Conservation (phyloP, 2,329 filamentous ascomycete genomes). For the Pseudocercospora fijiensis region DNA sequence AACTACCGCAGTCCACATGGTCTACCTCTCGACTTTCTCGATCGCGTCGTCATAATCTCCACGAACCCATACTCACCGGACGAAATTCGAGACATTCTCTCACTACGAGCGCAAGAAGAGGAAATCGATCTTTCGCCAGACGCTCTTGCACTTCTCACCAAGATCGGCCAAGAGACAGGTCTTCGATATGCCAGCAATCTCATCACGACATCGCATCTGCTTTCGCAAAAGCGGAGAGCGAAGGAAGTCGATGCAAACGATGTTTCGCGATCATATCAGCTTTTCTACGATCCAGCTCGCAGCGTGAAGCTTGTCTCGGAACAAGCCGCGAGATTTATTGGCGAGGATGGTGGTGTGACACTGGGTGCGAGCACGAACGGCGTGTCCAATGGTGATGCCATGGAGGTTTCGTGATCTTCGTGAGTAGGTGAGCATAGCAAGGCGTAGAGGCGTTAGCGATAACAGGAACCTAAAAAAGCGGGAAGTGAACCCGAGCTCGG, state of each 20-base stretch:
- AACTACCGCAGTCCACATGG: constrained; percentile 92
- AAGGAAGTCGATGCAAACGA: constrained; percentile 83
- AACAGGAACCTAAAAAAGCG: neutral
- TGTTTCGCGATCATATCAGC: constrained; percentile 86
- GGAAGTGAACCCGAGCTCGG: constrained; percentile 12
- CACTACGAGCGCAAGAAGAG: constrained; percentile 91
- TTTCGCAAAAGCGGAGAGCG: constrained; percentile 79
- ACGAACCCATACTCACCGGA: constrained; percentile 80
- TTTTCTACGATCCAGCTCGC: constrained; percentile 87
- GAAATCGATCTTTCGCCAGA: constrained; percentile 90
- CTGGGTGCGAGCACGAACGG: constrained; percentile 54
- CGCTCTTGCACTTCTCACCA: constrained; percentile 87
- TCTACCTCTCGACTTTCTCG: constrained; percentile 90
- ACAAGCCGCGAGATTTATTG: constrained; percentile 90
- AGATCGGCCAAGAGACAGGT: constrained; percentile 90
- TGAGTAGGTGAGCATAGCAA: constrained; percentile 17
- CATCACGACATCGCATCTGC: constrained; percentile 88
- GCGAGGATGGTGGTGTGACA: constrained; percentile 76
- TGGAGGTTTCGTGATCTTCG: constrained; percentile 61
- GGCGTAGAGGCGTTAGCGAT: constrained; percentile 18
- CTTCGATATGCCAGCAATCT: constrained; percentile 96
- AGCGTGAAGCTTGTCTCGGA: constrained; percentile 89
- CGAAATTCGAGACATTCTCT: constrained; percentile 88
- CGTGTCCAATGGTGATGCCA: constrained; percentile 45
- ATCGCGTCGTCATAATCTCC: constrained; percentile 93